A percentile compares a stretch with the other conserved stretches of the same genome.
Conservation (phyloP, 169 alveolate genomes). For the Babesia ovis region DNA sequence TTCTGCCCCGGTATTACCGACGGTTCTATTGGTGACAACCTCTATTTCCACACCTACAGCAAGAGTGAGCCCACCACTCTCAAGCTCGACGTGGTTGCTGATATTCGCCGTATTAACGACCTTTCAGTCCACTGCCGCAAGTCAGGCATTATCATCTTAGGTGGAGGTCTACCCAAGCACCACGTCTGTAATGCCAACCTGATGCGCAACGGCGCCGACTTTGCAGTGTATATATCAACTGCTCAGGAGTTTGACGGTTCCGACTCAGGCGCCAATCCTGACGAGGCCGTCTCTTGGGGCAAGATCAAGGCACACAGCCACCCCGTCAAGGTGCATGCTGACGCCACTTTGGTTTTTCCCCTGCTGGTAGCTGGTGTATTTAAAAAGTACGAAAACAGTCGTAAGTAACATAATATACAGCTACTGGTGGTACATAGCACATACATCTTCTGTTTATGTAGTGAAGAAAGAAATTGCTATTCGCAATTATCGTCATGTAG, state of each 20-base stretch:
- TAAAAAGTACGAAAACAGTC: conserved; percentile 74
- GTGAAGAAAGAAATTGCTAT: too few relatives aligned
- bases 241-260: conserved; percentile 98
- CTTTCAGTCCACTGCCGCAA: conserved; percentile 89
- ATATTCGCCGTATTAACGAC: conserved; percentile 91
- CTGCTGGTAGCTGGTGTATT: conserved; percentile 92
- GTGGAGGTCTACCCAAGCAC: conserved; percentile 99
- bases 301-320: conserved; percentile 92
- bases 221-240: conserved; percentile 95
- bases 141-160: conserved; percentile 96
- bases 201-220: conserved; percentile 99
- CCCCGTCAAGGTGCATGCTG: conserved; percentile 97
- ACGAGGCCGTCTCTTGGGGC: conserved; percentile 99
- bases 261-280: conserved; percentile 99
- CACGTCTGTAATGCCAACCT: conserved; percentile 98
- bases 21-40: conserved; percentile 98
- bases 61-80: conserved; percentile 75
- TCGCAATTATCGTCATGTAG: too few relatives aligned
- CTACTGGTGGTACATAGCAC: too few relatives aligned
- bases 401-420: too few relatives aligned
- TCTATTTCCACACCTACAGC: conserved; percentile 86
- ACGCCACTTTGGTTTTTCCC: conserved; percentile 94
- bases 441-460: too few relatives aligned
- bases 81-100: conserved; percentile 92
- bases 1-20: conserved; percentile 99